phyloP scores from a whole-genome alignment of 768 basidiomycete species.

The Saitozyma sp. region DNA sequence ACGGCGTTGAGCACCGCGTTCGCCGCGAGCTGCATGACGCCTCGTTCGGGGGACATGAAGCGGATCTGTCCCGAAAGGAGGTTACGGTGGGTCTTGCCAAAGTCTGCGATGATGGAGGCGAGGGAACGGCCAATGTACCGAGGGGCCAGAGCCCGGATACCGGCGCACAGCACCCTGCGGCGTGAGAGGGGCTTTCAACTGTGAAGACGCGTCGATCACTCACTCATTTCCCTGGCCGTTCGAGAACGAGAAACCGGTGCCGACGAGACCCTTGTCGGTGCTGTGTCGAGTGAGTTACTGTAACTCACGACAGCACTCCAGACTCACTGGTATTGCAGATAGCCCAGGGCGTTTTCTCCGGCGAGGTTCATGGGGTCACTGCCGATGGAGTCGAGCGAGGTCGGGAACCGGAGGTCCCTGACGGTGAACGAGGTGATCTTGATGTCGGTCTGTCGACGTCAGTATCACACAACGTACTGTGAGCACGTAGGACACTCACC shows the following conservation, averaged over 20 bases:
- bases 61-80: conserved; percentile 25
- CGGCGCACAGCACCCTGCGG: conserved; percentile 27
- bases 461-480: not conserved
- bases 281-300: no score
- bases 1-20: conserved; percentile 73
- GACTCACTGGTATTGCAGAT: conserved; percentile 18
- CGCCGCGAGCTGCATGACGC: conserved; percentile 36
- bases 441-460: conserved; percentile 8
- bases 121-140: conserved; percentile 28
- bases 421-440: conserved; percentile 28
- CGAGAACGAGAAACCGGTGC: conserved; percentile 29
- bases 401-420: conserved; percentile 33
- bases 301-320: no score
- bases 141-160: conserved; percentile 24
- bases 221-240: conserved; percentile 38
- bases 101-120: conserved; percentile 18
- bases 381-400: conserved; percentile 26
- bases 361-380: conserved; percentile 34
- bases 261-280: conserved; percentile 26
- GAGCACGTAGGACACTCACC: conserved; percentile 2
- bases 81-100: conserved; percentile 27
- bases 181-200: not conserved
- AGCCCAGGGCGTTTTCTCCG: conserved; percentile 29
- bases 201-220: conserved; percentile 1
- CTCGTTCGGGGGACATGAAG: conserved; percentile 39